Evolutionary conservation across 129 eudicot genomes (phyloP).

Genomic region (Silybum marianum): DNA sequence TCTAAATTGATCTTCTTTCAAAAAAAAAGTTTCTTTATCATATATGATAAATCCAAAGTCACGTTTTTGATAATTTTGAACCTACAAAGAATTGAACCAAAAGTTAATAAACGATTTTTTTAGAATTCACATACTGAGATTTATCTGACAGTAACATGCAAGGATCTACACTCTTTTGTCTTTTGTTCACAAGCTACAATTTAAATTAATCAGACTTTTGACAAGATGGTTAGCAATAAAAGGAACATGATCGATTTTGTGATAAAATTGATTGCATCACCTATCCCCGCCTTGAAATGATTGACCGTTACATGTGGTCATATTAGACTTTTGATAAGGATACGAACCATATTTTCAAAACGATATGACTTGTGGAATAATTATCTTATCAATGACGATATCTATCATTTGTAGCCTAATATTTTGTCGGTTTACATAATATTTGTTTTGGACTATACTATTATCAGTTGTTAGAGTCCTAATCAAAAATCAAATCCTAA

Average conservation of each 20-base stretch:
- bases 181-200: slow-evolving; percentile 3
- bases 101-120: background rate
- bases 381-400: slow-evolving; percentile 9
- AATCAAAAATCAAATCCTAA: slow-evolving; percentile 12
- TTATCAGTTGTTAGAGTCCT: slow-evolving; percentile 5
- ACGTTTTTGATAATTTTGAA: background rate
- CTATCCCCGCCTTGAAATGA: slow-evolving; percentile 26
- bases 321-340: slow-evolving; percentile 25
- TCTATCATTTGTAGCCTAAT: slow-evolving; percentile 29
- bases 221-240: slow-evolving; percentile 14
- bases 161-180: background rate
- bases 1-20: background rate
- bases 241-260: slow-evolving; percentile 3
- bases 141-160: background rate
- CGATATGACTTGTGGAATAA: slow-evolving; percentile 16
- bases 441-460: background rate
- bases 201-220: background rate
- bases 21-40: background rate
- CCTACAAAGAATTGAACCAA: background rate
- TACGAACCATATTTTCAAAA: slow-evolving; percentile 1
- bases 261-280: slow-evolving; percentile 13
- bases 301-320: slow-evolving; percentile 25
- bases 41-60: background rate
- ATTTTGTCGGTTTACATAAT: slow-evolving; percentile 22
- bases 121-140: background rate